These are phyloP conservation scores for Alloteropsis angusta DNA, from an alignment of 202 grass and related monocot genomes.

Conservation along the genomic window DNA sequence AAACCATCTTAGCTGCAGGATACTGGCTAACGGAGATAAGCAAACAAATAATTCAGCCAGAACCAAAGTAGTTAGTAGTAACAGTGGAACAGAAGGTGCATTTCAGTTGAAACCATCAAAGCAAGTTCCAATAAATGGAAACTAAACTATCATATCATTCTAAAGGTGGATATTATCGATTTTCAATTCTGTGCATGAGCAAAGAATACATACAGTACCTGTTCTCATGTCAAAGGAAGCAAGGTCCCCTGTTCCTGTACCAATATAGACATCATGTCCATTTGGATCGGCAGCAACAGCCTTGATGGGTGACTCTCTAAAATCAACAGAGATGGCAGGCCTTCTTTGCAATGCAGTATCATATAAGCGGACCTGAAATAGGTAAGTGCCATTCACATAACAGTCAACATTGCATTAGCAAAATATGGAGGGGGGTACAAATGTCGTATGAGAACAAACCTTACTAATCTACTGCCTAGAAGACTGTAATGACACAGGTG, in stretches of 20 bases:
- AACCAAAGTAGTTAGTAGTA: neutral
- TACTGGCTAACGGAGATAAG: neutral
- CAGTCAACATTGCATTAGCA: neutral
- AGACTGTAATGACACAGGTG: neutral
- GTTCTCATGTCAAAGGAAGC: conserved; percentile 92
- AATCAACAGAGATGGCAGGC: conserved; percentile 71
- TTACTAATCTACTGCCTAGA: neutral
- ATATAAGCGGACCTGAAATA: conserved; percentile 76
- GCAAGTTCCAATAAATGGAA: neutral
- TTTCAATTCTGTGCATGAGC: neutral
- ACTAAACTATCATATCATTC: neutral
- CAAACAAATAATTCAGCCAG: neutral
- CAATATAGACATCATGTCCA: conserved; percentile 77
- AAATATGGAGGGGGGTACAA: neutral
- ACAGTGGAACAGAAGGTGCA: neutral
- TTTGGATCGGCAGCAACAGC: conserved; percentile 68
- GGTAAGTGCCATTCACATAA: neutral
- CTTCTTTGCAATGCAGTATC: conserved; percentile 79
- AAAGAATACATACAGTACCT: conserved; percentile 32
- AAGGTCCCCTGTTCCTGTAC: conserved; percentile 78
- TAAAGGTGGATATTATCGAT: conserved; percentile 5
- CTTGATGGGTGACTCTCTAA: conserved; percentile 77
- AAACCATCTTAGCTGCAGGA: neutral
- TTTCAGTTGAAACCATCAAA: neutral
- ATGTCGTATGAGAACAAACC: neutral